phyloP scores from a whole-genome alignment of 2,329 filamentous ascomycete genomes.

The Tympanopsis confertula region DNA sequence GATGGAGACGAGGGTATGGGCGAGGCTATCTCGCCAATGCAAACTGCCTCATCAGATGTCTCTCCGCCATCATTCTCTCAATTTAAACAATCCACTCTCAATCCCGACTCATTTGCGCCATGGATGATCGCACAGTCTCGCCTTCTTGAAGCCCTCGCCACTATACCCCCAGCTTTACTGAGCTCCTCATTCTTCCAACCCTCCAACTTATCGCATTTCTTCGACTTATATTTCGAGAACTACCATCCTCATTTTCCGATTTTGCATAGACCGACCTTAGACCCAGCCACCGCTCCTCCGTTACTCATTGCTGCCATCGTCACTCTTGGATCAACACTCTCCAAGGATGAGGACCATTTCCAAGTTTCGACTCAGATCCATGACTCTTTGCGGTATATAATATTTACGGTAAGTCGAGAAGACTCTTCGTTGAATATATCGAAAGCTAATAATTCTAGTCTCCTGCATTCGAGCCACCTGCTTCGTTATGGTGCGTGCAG shows the following conservation, averaged over 20 bases:
- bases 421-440: not conserved
- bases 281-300: slow-evolving; percentile 7
- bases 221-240: slow-evolving; percentile 12
- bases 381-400: slow-evolving; percentile 10
- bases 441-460: slow-evolving; percentile 4
- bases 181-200: slow-evolving; percentile 11
- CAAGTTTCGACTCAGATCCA: slow-evolving; percentile 9
- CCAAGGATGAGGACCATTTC: slow-evolving; percentile 9
- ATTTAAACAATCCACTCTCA: slow-evolving; percentile 1
- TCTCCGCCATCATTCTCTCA: slow-evolving; percentile 6
- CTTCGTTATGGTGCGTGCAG: slow-evolving; percentile 14
- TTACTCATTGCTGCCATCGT: slow-evolving; percentile 13
- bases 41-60: slow-evolving; percentile 9
- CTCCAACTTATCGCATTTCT: slow-evolving; percentile 9
- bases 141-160: slow-evolving; percentile 8
- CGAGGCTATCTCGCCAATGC: no score
- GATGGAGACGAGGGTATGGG: no score
- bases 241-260: slow-evolving; percentile 16
- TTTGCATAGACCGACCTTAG: slow-evolving; percentile 10
- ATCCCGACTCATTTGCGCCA: not conserved
- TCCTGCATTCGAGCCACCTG: slow-evolving; percentile 11
- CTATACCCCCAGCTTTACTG: slow-evolving; percentile 7
- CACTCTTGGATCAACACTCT: slow-evolving; percentile 12
- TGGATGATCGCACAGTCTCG: slow-evolving; percentile 9
- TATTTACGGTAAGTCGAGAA: slow-evolving; percentile 8